Base-by-base conservation (phyloP, 257 asterid species). In the Knoxia roxburghii region DNA sequence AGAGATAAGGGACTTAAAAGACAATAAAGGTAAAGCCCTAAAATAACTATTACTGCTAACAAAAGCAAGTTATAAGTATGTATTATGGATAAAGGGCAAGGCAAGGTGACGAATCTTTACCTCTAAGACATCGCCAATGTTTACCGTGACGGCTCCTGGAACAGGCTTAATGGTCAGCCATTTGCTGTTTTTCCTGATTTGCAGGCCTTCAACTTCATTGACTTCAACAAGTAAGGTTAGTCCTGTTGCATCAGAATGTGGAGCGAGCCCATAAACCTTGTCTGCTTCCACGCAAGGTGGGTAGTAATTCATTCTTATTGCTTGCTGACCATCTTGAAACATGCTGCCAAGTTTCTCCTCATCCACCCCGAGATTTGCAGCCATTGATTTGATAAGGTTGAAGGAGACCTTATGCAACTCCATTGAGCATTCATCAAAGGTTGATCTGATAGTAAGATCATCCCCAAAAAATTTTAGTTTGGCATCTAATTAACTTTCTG, bases 41-140 rank as follows among this genome's bases (percentile, higher is more conserved):
- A n/a, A n/a, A n/a, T n/a, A n/a, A n/a, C n/a, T n/a, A n/a, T n/a
- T n/a, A n/a, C n/a, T n/a, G n/a, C n/a, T n/a, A n/a, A n/a, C n/a
- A n/a, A n/a, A n/a, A n/a, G n/a, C n/a, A n/a, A n/a, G n/a, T n/a
- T n/a, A n/a, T n/a, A n/a, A n/a, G n/a, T n/a, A n/a, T 37, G 41
- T 37, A 3, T 37, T 37, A 37, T 37, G 9, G 6, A 37, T 37
- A 3, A 3, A 37, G 41, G 41, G 4, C n/a, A n/a, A n/a, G n/a
- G n/a, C n/a, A n/a, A n/a, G n/a, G n/a, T n/a, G n/a, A n/a, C n/a
- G 9, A 37, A 37, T 9, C 4, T 37, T 56, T 64, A 74, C 76
- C 80, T 78, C 80, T 63, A 72, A n/a, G 52, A 65, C 13, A 46
- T 79, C 80, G 14, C 83, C 83, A 72, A 79, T 70, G 73, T 77